Base-by-base conservation (phyloP, 495 filamentous ascomycete species). In the Parathielavia hyrcaniae region DNA sequence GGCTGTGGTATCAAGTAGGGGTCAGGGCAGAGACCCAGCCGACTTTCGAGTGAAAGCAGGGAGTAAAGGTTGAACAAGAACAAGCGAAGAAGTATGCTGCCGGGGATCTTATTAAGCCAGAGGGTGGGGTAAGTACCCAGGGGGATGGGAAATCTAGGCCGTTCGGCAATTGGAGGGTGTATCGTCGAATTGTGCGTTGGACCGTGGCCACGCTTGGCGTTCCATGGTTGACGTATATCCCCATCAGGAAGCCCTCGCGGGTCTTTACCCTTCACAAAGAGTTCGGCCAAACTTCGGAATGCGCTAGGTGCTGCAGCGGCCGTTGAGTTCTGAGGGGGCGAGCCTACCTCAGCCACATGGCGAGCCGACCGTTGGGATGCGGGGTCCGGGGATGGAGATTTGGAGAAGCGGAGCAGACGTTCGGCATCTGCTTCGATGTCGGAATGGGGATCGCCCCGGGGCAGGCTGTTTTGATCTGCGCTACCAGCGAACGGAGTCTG, bases 341-440 rank as follows among this genome's bases (percentile, higher is more conserved):
- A 41, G 41, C 5, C 40, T 1, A 34, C 45, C 14, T 16, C 20
- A n/a, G n/a, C n/a, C n/a, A n/a, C 8, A 30, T 16, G 34, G 20
- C 22, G 16, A 0, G 4, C 34, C 54, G 13, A 19, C 17, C 35
- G 17, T 2, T 41, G 38, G 19, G 19, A 53, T 62, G 58, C 57
- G 62, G 59, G 57, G 59, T 59, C 23, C 23, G 9, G 14, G 13
- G 47, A 30, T 53, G 62, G 65, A 39, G 57, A 46, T 56, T 64
- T 57, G 62, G 65, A 34, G 60, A 57, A 41, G 65, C 62, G 65
- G 65, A 67, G 65, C 36, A 11, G 23, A 47, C 19, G 39, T 17
- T 65, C 64, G 64, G 64, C 64, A 67, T 52, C 57, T 56, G 50
- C 36, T 53, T 30, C 6, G 26, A 30, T 30, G 26, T 30, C 26